phyloP scores from a whole-genome alignment of 805 yeast genomes.

The Starmerella floricola region DNA sequence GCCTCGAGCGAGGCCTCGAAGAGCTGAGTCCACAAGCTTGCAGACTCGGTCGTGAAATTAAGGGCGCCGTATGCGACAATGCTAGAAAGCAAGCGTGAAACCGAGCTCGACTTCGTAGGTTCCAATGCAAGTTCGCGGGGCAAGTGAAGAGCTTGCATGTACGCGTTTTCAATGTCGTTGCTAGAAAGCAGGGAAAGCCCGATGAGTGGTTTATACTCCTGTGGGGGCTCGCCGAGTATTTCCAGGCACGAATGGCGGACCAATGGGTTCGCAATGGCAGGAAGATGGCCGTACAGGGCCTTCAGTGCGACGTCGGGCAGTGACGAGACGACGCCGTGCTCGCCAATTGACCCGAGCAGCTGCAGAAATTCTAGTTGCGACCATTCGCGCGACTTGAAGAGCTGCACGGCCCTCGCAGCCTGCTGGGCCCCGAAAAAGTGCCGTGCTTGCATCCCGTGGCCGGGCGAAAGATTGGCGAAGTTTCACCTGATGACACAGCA shows the following conservation, averaged over 20 bases:
- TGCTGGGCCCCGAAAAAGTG: conserved; percentile 6
- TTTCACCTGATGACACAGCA: too few relatives aligned
- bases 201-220: too few relatives aligned
- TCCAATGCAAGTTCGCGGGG: too few relatives aligned
- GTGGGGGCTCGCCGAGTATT: background rate
- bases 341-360: conserved; percentile 5
- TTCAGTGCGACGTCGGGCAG: conserved; percentile 2
- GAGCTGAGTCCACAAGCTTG: background rate
- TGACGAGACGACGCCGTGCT: background rate
- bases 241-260: conserved; percentile 9
- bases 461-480: too few relatives aligned
- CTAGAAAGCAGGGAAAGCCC: too few relatives aligned
- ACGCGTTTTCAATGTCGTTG: too few relatives aligned
- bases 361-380: conserved; percentile 6
- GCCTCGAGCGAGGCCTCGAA: background rate
- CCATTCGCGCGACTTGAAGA: conserved; percentile 7
- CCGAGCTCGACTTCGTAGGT: too few relatives aligned
- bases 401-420: conserved; percentile 5
- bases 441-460: conserved; percentile 2
- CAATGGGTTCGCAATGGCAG: conserved; percentile 5
- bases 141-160: too few relatives aligned
- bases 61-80: background rate
- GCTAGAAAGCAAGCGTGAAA: too few relatives aligned
- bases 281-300: conserved; percentile 3
- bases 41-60: background rate